phyloP scores from a whole-genome alignment of 1,284 basidiomycete genomes.

The Melampsora americana region DNA sequence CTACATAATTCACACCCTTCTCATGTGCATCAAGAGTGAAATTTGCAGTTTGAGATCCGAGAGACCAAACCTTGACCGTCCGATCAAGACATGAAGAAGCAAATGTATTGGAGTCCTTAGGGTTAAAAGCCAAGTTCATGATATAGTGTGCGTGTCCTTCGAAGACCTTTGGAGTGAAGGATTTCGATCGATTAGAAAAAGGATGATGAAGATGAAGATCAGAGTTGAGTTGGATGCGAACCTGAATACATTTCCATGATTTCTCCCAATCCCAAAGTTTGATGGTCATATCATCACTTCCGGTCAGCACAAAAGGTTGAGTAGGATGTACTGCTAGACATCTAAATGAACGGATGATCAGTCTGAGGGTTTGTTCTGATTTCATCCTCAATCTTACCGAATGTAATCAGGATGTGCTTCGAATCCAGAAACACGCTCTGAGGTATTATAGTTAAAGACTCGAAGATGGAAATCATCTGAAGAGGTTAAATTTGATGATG shows the following conservation, averaged over 20 bases:
- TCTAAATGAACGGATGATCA: constrained; percentile 47
- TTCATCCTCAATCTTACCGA: constrained; percentile 55
- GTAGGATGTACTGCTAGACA: constrained; percentile 95
- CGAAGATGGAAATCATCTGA: constrained; percentile 98
- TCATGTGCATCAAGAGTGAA: constrained; percentile 98
- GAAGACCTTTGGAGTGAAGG: constrained; percentile 64
- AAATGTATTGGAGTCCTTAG: constrained; percentile 95
- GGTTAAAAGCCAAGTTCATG: constrained; percentile 97
- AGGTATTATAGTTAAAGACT: constrained; percentile 98
- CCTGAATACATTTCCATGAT: constrained; percentile 93
- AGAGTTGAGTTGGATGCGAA: constrained; percentile 54
- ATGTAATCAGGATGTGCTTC: constrained; percentile 99
- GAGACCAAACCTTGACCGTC: constrained; percentile 94
- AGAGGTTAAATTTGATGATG: no score
- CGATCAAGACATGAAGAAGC: constrained; percentile 92
- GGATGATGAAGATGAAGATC: constrained; percentile 11
- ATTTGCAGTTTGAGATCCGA: constrained; percentile 77
- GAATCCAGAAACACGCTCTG: constrained; percentile 90
- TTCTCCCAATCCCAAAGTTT: constrained; percentile 99
- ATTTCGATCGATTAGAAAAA: background rate
- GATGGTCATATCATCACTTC: constrained; percentile 99
- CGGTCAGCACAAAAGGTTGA: constrained; percentile 85
- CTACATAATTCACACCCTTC: constrained; percentile 98
- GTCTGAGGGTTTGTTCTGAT: background rate
- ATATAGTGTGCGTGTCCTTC: constrained; percentile 99